Base-by-base conservation (phyloP, 2,329 filamentous ascomycete species). In the Cladophialophora carrionii region DNA sequence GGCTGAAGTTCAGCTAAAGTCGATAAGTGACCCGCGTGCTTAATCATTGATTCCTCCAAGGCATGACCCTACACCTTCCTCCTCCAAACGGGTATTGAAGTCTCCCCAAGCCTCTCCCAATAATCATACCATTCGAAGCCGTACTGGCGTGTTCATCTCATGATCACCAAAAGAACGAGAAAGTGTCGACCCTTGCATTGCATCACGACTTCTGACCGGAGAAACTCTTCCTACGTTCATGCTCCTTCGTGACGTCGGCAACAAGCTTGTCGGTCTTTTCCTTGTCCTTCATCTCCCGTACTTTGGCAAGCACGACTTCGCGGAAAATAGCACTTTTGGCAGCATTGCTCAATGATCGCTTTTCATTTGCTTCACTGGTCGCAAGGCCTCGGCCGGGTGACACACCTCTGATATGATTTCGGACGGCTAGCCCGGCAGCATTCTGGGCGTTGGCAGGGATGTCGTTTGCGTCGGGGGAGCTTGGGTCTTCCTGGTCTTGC, bases 241-340 rank as follows among this genome's bases (percentile, higher is more conserved):
- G 74, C 56, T 76, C 79, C 63, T 80, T 78, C 22, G 79, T 76
- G 6, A 81, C 82, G 63, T 81, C 88, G 81, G 77, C 87, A 82
- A 79, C 90, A 76, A 85, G 78, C 76, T 89, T 88, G 71, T 90
- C 83, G 34, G 85, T 86, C 75, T 93, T 88, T 75, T 96, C 90
- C 73, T 93, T 86, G 71, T 92, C 89, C 83, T 96, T 96, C 85
- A 91, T 90, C 78, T 96, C 93, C 66, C 90, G 87, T 53, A 96
- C 92, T 82, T 97, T 98, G 70, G 93, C 94, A 64, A 96, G 82
- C 14, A 97, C 94, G 12, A 98, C 91, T 78, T 97, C 94, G 72
- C 91, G 87, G 86, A 98, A 97, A 73, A 98, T 96, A 68, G 91
- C 85, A 55, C 84, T 84, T 72, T 86, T 86, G 37, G 87, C 87